Base-by-base conservation (phyloP, 2,329 filamentous ascomycete genomes). In the Aspergillus niger region DNA sequence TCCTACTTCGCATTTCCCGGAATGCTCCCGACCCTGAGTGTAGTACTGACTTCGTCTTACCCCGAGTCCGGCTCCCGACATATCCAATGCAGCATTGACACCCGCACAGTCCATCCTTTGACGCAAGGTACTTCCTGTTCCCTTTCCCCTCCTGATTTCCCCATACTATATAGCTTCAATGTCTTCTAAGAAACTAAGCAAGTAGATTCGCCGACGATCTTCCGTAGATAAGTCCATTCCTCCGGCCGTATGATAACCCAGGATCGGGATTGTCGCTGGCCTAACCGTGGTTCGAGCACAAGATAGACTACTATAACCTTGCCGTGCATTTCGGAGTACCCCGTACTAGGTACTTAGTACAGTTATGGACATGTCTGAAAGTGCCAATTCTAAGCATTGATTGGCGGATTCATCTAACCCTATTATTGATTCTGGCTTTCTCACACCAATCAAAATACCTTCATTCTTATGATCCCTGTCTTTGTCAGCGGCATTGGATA, bases 181-280 rank as follows among this genome's bases (percentile, higher is more conserved):
- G 32, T 36, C 10, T 26, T 13, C 11, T 36, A 13, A 15, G 10
- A 30, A 30, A 30, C 28, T 30, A 36, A n/a, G 50, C 24, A 36
- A 13, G 39, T 55, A 32, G 47, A 50, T 32, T 17, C 53, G 8
- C 41, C 53, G 53, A 55, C 39, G 53, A 55, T 55, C 53, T 44
- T 55, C 53, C 41, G 53, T 32, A 55, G 41, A 55, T 55, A 55
- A 55, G 52, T 55, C 52, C 15, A 41, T 44, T 41, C 32, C 53
- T 47, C 26, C 39, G 53, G 39, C 24, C 24, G 13, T 47, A 30
- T 24, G 26, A 22, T 20, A 30, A 47, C 10, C 41, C 39, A 55
- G 28, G n/a, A 24, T 55, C 53, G 26, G 32, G 52, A 55, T 55
- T 30, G 24, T 30, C 47, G 47, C 26, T 30, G 47, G 13, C 44